Evolutionary conservation across 495 filamentous ascomycete genomes (phyloP).

Genomic region (Podospora conica): DNA sequence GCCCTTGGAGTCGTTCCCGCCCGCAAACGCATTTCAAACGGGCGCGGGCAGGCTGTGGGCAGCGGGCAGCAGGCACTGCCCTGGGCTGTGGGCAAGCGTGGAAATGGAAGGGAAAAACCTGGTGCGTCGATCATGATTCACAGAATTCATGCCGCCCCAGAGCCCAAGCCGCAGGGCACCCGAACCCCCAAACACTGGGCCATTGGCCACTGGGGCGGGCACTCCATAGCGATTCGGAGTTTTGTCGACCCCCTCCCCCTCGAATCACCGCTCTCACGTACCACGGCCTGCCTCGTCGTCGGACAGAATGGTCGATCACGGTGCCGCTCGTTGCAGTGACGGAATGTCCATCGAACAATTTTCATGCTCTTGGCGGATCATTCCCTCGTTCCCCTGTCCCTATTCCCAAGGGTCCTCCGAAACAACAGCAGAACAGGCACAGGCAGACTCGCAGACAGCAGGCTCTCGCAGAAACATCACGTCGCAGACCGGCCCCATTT

Average conservation of each 20-base stretch:
- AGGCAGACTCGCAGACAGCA: too few species aligned
- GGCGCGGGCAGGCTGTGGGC: neutral
- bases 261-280: neutral
- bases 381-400: too few species aligned
- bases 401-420: neutral
- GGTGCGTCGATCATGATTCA: conserved; percentile 14
- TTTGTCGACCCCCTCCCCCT: neutral
- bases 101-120: too few species aligned
- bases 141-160: neutral
- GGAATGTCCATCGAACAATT: neutral
- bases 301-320: neutral
- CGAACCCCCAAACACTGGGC: neutral
- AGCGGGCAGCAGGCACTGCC: too few species aligned
- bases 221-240: neutral
- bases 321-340: neutral
- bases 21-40: conserved; percentile 14
- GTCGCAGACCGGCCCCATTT: neutral
- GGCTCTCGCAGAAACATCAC: neutral
- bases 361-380: neutral
- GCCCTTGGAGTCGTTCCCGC: neutral
- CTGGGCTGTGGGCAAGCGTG: neutral
- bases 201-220: neutral
- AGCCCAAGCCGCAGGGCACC: too few species aligned
- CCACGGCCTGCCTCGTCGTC: neutral
- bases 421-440: neutral